Conservation (phyloP, 345 rosid species). For the Linum lewisii region DNA sequence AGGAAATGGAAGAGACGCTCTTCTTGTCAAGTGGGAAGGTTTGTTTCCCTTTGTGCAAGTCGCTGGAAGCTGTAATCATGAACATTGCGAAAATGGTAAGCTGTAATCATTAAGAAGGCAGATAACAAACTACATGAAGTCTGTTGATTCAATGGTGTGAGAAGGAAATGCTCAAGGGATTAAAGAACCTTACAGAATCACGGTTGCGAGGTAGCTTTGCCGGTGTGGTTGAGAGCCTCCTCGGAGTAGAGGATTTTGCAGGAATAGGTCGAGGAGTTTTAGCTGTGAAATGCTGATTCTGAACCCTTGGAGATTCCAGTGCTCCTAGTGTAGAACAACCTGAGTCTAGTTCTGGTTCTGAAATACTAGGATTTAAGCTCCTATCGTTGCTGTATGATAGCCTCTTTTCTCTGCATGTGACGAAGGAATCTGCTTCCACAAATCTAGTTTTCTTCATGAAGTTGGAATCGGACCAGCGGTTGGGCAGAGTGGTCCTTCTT, state of each 20-base stretch:
- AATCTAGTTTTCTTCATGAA: conserved; percentile 33
- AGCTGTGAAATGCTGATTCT: conserved; percentile 11
- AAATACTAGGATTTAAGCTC: conserved; percentile 15
- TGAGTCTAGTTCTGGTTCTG: conserved; percentile 14
- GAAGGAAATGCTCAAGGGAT: too few species aligned
- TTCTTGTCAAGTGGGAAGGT: conserved; percentile 31
- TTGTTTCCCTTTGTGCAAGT: conserved; percentile 29
- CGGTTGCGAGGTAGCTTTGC: conserved; percentile 18
- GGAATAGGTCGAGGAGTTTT: conserved; percentile 36
- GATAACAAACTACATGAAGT: too few species aligned
- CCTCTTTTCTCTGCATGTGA: conserved; percentile 24
- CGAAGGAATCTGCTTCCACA: conserved; percentile 27
- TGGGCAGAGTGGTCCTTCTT: neutral
- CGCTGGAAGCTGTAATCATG: conserved; percentile 34
- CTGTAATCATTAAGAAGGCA: neutral
- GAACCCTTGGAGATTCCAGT: conserved; percentile 7
- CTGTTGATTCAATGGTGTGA: too few species aligned
- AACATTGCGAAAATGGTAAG: neutral
- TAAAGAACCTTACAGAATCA: conserved; percentile 15
- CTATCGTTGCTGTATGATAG: conserved; percentile 18
- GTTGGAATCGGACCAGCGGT: conserved; percentile 35
- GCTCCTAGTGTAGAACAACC: conserved; percentile 8
- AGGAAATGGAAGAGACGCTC: conserved; percentile 62
- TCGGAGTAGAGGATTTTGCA: conserved; percentile 14
- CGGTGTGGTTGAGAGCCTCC: conserved; percentile 9